Evolutionary conservation across 768 basidiomycete genomes (phyloP).

Genomic region (Boletus bicolor): DNA sequence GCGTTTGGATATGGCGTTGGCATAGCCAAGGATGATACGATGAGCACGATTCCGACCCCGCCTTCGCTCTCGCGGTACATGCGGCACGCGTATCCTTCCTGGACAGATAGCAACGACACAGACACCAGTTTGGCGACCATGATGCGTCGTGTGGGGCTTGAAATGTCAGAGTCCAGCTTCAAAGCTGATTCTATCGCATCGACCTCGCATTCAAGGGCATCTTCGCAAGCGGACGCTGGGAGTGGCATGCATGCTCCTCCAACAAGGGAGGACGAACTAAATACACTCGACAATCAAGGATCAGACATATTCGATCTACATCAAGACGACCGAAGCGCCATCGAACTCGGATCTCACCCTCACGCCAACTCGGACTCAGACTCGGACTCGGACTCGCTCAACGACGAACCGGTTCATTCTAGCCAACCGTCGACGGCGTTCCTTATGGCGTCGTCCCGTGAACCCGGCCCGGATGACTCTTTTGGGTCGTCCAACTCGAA

Average conservation of each 20-base stretch:
- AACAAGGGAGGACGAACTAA: conserved; percentile 2
- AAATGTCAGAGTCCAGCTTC: conserved; percentile 35
- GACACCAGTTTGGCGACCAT: conserved; percentile 67
- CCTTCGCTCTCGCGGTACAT: conserved; percentile 70
- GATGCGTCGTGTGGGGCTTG: conserved; percentile 59
- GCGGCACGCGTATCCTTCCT: conserved; percentile 35
- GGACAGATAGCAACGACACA: conserved; percentile 43
- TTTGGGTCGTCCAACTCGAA: conserved; percentile 53
- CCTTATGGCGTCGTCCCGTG: conserved; percentile 52
- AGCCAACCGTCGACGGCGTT: conserved; percentile 71
- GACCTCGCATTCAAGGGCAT: conserved; percentile 7
- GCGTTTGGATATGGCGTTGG: conserved; percentile 26
- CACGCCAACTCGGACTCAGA: conserved; percentile 31
- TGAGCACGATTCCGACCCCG: conserved; percentile 66
- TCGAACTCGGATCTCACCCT: conserved; percentile 11
- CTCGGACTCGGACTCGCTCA: conserved; percentile 60
- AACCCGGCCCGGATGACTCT: conserved; percentile 32
- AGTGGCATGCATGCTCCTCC: background rate
- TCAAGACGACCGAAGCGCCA: conserved; percentile 23
- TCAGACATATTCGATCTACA: conserved; percentile 25
- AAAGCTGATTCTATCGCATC: conserved; percentile 15
- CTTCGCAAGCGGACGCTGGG: conserved; percentile 5
- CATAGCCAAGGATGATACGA: conserved; percentile 48
- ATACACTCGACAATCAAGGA: conserved; percentile 26
- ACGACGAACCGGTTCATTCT: conserved; percentile 50